These are phyloP conservation scores for Brassica cretica DNA, from an alignment of 345 rosid species.

Conservation along the genomic window DNA sequence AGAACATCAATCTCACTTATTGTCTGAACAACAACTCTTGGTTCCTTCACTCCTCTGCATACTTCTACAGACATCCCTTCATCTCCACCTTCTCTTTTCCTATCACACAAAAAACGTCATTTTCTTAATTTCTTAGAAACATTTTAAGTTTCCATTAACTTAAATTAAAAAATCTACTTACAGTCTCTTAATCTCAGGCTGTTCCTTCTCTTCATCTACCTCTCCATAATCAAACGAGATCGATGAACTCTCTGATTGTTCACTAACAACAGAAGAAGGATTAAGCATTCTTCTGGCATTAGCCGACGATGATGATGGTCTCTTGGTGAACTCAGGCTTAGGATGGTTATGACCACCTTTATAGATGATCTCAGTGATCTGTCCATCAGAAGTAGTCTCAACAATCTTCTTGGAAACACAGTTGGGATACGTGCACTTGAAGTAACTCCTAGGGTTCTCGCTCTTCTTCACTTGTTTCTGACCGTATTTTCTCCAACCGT, in stretches of 20 bases:
- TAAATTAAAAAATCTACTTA: conserved; percentile 42
- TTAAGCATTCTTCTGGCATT: conserved; percentile 41
- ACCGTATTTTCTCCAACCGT: conserved; percentile 95
- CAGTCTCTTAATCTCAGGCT: conserved; percentile 82
- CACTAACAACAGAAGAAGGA: conserved; percentile 37
- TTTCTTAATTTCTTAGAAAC: neutral
- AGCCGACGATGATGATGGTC: conserved; percentile 50
- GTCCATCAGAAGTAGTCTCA: conserved; percentile 85
- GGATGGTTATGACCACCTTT: conserved; percentile 96
- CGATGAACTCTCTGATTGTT: conserved; percentile 81
- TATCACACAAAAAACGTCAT: conserved; percentile 34
- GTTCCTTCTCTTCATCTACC: conserved; percentile 72
- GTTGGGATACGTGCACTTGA: conserved; percentile 86
- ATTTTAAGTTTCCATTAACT: neutral
- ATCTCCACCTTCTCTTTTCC: conserved; percentile 75
- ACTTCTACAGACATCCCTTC: conserved; percentile 80
- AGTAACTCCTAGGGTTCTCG: conserved; percentile 94
- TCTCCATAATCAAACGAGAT: conserved; percentile 65
- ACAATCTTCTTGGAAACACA: conserved; percentile 96
- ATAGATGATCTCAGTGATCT: conserved; percentile 91
- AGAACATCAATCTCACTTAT: conserved; percentile 95
- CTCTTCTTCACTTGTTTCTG: conserved; percentile 97
- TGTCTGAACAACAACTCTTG: conserved; percentile 95
- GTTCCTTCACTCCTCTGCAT: conserved; percentile 88
- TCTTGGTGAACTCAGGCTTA: conserved; percentile 79